phyloP scores from a whole-genome alignment of 2,329 filamentous ascomycete species.

The Calonectria ilicicola region DNA sequence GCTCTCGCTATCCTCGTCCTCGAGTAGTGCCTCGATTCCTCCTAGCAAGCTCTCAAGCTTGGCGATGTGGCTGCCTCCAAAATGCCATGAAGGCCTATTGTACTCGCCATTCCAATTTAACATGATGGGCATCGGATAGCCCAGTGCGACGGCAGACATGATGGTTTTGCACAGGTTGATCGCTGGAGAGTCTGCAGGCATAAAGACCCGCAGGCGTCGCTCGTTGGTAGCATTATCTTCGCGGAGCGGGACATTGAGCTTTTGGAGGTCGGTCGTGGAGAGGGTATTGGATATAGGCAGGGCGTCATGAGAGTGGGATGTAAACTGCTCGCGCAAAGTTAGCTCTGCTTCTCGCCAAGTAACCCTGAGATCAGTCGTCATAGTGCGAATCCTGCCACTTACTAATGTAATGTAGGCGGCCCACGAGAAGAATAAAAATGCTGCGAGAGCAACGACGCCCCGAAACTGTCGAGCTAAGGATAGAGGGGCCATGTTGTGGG shows the following conservation, averaged over 20 bases:
- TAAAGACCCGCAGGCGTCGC: slow-evolving; percentile 50
- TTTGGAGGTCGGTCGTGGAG: slow-evolving; percentile 20
- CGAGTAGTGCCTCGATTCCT: slow-evolving; percentile 45
- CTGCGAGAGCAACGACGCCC: neutral
- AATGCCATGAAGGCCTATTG: slow-evolving; percentile 51
- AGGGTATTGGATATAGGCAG: neutral
- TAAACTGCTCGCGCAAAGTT: slow-evolving; percentile 21
- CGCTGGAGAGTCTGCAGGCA: slow-evolving; percentile 51
- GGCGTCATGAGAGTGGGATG: neutral
- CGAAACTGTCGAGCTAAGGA: slow-evolving; percentile 10
- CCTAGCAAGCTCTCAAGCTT: slow-evolving; percentile 51
- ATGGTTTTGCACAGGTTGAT: slow-evolving; percentile 54
- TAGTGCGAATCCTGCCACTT: neutral
- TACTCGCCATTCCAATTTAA: slow-evolving; percentile 54
- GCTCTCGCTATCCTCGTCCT: slow-evolving; percentile 27
- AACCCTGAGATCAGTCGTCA: too few species aligned
- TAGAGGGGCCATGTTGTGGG: slow-evolving; percentile 1
- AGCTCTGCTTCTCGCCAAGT: neutral
- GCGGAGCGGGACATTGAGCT: slow-evolving; percentile 22
- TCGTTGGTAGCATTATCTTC: slow-evolving; percentile 19
- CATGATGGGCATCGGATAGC: slow-evolving; percentile 51
- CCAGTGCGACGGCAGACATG: slow-evolving; percentile 52
- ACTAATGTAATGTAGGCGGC: neutral
- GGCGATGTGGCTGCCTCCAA: slow-evolving; percentile 53
- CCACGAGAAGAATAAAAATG: slow-evolving; percentile 27